Evolutionary conservation across 148 eudicot species (phyloP).

Genomic region (Camellia lanceoleosa): DNA sequence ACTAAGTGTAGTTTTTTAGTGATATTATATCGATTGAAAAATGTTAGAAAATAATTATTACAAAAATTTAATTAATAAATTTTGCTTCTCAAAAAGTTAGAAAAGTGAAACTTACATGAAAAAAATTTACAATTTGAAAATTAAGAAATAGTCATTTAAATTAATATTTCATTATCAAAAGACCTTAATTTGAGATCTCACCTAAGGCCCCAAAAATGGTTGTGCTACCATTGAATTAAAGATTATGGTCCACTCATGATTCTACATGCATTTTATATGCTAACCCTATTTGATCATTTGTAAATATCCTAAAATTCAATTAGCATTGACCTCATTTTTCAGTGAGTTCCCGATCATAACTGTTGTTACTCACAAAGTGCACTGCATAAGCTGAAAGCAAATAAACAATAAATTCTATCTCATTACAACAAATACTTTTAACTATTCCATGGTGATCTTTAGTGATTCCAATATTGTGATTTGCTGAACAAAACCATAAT

Average conservation of each 20-base stretch:
- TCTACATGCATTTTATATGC: not conserved
- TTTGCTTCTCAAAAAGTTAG: no score
- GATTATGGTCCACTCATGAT: not conserved
- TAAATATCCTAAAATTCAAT: not conserved
- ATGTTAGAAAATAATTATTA: no score
- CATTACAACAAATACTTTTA: not conserved
- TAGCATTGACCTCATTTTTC: not conserved
- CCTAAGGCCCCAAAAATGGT: no score
- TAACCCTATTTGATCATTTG: not conserved
- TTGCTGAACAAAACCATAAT: not conserved
- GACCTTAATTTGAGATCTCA: no score
- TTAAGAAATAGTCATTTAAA: no score
- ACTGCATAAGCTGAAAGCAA: not conserved
- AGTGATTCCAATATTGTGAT: not conserved
- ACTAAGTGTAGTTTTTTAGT: no score
- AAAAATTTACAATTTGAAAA: no score
- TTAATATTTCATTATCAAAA: no score
- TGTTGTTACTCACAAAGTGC: not conserved
- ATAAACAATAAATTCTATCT: not conserved
- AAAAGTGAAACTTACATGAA: no score
- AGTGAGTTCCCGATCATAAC: not conserved
- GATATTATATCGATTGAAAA: no score
- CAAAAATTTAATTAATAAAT: no score
- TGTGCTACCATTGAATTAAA: not conserved
- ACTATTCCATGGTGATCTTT: not conserved